These are phyloP conservation scores for Chlamydomonas sphaeroides DNA, from an alignment of 139 green algal species.

Conservation along the genomic window DNA sequence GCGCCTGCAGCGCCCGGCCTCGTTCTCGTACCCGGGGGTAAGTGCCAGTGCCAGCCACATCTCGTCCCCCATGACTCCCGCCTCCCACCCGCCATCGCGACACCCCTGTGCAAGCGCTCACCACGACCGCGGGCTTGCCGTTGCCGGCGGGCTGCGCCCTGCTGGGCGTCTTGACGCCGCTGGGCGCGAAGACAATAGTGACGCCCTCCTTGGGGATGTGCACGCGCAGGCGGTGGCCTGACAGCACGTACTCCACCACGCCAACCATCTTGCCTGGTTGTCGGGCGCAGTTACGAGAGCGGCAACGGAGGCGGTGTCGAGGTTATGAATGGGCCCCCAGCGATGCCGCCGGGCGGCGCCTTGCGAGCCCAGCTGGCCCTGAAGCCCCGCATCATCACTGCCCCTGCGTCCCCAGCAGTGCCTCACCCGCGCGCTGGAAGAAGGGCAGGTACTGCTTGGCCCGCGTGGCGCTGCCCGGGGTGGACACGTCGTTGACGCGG, in stretches of 20 bases:
- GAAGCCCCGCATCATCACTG: background rate
- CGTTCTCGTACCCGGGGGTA: too few species aligned
- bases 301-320: too few species aligned
- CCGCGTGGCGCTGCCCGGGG: constrained; percentile 62
- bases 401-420: background rate
- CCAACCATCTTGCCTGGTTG: constrained; percentile 70
- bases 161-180: constrained; percentile 80
- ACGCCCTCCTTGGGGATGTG: constrained; percentile 88
- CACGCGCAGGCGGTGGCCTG: constrained; percentile 85
- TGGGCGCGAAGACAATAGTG: constrained; percentile 89
- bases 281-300: too few species aligned
- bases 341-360: too few species aligned
- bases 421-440: constrained; percentile 82
- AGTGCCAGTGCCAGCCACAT: too few species aligned
- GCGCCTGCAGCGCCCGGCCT: too few species aligned
- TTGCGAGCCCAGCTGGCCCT: too few species aligned
- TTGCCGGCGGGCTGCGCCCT: constrained; percentile 51
- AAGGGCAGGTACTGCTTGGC: constrained; percentile 95
- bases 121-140: constrained; percentile 58
- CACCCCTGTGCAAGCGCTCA: too few species aligned
- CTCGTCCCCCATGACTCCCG: too few species aligned
- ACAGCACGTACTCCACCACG: constrained; percentile 89
- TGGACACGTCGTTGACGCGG: constrained; percentile 90
- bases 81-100: too few species aligned
- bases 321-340: too few species aligned